These are phyloP conservation scores for Pleurotus eryngii DNA, from an alignment of 768 basidiomycete species.

Conservation along the genomic window DNA sequence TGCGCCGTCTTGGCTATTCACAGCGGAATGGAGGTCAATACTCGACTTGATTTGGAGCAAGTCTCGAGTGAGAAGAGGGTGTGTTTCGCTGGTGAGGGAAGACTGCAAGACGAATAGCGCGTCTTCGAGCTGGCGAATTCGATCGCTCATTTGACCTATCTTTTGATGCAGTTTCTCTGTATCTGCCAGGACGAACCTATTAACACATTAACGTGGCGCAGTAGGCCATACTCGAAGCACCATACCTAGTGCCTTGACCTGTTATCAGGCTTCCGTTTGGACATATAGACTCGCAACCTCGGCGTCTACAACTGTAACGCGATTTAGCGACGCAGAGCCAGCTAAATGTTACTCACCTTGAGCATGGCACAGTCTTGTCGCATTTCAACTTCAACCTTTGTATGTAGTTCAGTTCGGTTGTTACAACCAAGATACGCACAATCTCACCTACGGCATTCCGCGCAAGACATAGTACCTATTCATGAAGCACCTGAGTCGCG, in stretches of 20 bases:
- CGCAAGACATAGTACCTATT: slow-evolving; percentile 52
- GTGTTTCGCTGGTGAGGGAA: slow-evolving; percentile 44
- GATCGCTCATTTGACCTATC: slow-evolving; percentile 65
- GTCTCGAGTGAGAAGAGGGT: slow-evolving; percentile 60
- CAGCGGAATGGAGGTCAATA: slow-evolving; percentile 63
- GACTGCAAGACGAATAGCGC: slow-evolving; percentile 57
- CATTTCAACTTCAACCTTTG: slow-evolving; percentile 67
- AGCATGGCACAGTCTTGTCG: slow-evolving; percentile 65
- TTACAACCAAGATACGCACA: too few relatives aligned
- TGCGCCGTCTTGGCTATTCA: slow-evolving; percentile 34
- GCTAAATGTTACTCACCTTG: slow-evolving; percentile 32
- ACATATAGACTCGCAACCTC: slow-evolving; percentile 76
- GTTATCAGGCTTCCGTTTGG: slow-evolving; percentile 76
- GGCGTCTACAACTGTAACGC: slow-evolving; percentile 52
- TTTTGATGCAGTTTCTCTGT: slow-evolving; percentile 69
- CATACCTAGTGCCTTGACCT: slow-evolving; percentile 72
- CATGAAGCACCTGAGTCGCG: neutral
- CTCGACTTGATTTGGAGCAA: slow-evolving; percentile 64
- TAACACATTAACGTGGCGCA: neutral
- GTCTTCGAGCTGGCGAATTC: slow-evolving; percentile 70
- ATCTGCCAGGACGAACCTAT: slow-evolving; percentile 68
- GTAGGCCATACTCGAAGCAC: neutral
- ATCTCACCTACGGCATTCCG: slow-evolving; percentile 58
- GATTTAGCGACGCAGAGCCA: slow-evolving; percentile 5
- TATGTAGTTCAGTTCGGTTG: too few relatives aligned